Base-by-base conservation (phyloP, 345 rosid genomes). In the Pugionium dolabratum region DNA sequence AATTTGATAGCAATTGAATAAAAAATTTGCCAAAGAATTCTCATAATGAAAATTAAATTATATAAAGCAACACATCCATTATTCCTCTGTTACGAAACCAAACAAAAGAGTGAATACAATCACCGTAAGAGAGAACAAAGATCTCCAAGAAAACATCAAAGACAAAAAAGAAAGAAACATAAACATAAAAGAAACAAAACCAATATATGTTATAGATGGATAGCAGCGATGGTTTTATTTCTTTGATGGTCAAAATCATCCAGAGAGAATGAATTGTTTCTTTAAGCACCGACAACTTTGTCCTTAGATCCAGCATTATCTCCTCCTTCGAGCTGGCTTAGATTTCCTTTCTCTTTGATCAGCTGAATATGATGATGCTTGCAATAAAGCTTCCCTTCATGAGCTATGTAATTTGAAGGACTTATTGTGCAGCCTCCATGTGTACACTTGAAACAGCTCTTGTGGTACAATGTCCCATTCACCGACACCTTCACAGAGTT, bases 401-500 rank as follows among this genome's bases (percentile, higher is more conserved):
- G 97, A 18, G 97, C 99, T 48, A 90, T 75, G 71, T 94, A 94
- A 79, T 90, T 94, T 35, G 97, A 90, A 4, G 95, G 99, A 75
- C 99, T 90, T 41, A 94, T 90, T 6, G 79, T 78, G 41, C 99
- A 94, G 5, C 99, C 97, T 72, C 99, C 99, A 75, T 94, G 99
- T 52, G 81, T 90, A 79, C 99, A 94, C 81, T 94, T 94, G 95
- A 94, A 94, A 69, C 99, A 94, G 78, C 97, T 90, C 83, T 78
- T 90, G 71, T 94, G 99, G 77, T 94, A 90, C 43, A 89, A 79
- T 66, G 95, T 90, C 36, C 97, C 97, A 75, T 94, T 94, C 77
- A 94, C 97, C 5, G 97, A 80, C 62, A 94, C 99, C 99, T 94
- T 60, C 62, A 72, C 50, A 25, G 6, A 18, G 2, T 26, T 39